Evolutionary conservation across 805 yeast species (phyloP), one percentile per base, ranked within the genome.

Genomic region (Candida peoriensis): DNA sequence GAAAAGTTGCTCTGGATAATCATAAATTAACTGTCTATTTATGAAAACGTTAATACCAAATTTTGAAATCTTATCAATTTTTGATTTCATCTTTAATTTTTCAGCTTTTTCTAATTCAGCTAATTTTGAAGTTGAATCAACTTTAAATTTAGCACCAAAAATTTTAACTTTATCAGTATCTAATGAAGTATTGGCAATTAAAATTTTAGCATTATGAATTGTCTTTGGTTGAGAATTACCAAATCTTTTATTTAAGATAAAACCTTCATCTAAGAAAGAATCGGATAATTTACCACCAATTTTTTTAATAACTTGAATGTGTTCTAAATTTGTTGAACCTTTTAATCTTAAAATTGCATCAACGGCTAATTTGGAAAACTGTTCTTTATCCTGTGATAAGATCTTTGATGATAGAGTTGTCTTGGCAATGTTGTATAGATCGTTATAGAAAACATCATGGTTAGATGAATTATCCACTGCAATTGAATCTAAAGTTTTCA

Each of bases 161-260:
- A 93, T 80, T 63, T 93, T 93, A 42, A 93, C 97, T 61, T 93
- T 93, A 58, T 93, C 98, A 7, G 98, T 93, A 57, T 93, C 98
- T 79, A 86, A 72, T 14, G 97, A 79, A 5, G 98, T 93, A 63
- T 93, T 93, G 13, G 98, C 96, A 55, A 93, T 83, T 44, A 93
- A 71, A 47, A 93, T 87, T 48, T 75, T 80, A 21, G 95, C 96
- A 54, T 90, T 79, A 52, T 77, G 76, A 36, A 93, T 63, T 52
- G 69, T 74, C 63, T 86, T 89, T 32, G 96, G 95, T 67, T 93
- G 98, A 50, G 87, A 81, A 44, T 86, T 90, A 50, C 97, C 98
- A 54, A 93, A 90, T 57, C 76, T 78, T 64, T 93, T 93, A 57
- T 83, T 85, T 49, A 93, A 72, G 45, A 93, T 82, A 57, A 93